Evolutionary conservation across 2,329 filamentous ascomycete genomes (phyloP).

Genomic region (Fusarium sp.): DNA sequence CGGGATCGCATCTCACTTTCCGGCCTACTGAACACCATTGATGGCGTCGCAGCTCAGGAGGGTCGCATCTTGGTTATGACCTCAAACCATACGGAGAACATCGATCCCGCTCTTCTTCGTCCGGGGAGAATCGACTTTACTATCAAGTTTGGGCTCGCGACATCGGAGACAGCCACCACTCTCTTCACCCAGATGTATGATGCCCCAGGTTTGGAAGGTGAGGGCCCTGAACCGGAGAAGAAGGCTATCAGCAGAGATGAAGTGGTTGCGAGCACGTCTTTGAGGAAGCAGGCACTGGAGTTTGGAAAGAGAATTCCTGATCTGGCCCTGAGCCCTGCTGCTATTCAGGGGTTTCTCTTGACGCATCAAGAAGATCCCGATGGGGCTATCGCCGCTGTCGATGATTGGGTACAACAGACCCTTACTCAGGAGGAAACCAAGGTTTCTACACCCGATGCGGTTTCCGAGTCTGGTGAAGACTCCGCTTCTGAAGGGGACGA

Average conservation of each 20-base stretch:
- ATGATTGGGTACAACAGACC: background rate
- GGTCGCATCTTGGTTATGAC: slow-evolving; percentile 78
- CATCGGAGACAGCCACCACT: background rate
- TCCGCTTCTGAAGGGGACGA: background rate
- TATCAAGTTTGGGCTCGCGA: slow-evolving; percentile 18
- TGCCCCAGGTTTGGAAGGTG: background rate
- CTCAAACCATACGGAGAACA: slow-evolving; percentile 60
- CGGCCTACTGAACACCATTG: slow-evolving; percentile 74
- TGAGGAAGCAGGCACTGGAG: slow-evolving; percentile 2
- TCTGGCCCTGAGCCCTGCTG: slow-evolving; percentile 25
- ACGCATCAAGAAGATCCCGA: slow-evolving; percentile 17
- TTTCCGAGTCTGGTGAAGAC: background rate
- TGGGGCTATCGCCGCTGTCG: slow-evolving; percentile 6
- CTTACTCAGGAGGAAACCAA: background rate
- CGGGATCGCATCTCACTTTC: slow-evolving; percentile 56
- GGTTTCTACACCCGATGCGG: background rate
- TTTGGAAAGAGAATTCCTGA: slow-evolving; percentile 20
- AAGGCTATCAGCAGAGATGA: background rate
- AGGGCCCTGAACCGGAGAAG: background rate
- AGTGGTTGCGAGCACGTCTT: background rate
- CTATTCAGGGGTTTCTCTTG: slow-evolving; percentile 29
- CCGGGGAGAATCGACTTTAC: slow-evolving; percentile 22
- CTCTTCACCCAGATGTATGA: slow-evolving; percentile 24
- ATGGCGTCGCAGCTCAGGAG: slow-evolving; percentile 74
- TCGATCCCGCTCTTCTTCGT: slow-evolving; percentile 16